These are phyloP conservation scores for Aspergillus puulaauensis DNA, from an alignment of 2,329 filamentous ascomycete species.

Conservation along the genomic window DNA sequence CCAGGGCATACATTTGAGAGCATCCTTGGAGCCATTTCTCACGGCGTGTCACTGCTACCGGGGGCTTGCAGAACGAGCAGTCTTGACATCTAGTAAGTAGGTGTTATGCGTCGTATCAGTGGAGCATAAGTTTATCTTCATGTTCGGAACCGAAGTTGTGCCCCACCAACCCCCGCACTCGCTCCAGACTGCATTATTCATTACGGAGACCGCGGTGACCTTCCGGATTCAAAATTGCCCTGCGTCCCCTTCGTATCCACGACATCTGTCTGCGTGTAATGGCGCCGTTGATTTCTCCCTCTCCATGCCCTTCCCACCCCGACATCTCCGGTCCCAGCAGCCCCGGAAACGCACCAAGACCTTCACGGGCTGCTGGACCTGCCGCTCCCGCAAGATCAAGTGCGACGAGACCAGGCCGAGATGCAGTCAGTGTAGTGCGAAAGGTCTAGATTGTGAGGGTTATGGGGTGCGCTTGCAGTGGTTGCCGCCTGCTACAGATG, in stretches of 20 bases:
- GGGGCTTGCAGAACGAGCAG: too few relatives aligned
- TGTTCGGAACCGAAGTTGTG: too few relatives aligned
- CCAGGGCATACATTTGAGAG: too few relatives aligned
- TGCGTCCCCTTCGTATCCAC: not conserved
- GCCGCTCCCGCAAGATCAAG: constrained; percentile 22
- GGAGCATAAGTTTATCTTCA: too few relatives aligned
- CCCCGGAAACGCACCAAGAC: constrained; percentile 18
- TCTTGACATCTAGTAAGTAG: too few relatives aligned
- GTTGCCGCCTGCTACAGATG: not conserved
- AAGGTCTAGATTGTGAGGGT: not conserved
- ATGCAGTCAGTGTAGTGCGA: not conserved
- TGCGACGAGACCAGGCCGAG: constrained; percentile 16
- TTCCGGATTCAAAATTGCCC: not conserved
- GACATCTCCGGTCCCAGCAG: not conserved
- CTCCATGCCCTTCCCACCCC: not conserved
- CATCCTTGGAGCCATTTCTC: too few relatives aligned
- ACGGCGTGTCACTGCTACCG: too few relatives aligned
- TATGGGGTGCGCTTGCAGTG: not conserved
- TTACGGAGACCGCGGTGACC: not conserved
- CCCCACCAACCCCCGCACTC: too few relatives aligned
- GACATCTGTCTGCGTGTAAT: not conserved
- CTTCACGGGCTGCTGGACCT: constrained; percentile 28
- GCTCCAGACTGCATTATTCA: too few relatives aligned
- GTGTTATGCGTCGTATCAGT: too few relatives aligned
- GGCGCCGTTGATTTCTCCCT: not conserved